phyloP scores from a whole-genome alignment of 2,329 filamentous ascomycete genomes.

The Aspergillus unguis region DNA sequence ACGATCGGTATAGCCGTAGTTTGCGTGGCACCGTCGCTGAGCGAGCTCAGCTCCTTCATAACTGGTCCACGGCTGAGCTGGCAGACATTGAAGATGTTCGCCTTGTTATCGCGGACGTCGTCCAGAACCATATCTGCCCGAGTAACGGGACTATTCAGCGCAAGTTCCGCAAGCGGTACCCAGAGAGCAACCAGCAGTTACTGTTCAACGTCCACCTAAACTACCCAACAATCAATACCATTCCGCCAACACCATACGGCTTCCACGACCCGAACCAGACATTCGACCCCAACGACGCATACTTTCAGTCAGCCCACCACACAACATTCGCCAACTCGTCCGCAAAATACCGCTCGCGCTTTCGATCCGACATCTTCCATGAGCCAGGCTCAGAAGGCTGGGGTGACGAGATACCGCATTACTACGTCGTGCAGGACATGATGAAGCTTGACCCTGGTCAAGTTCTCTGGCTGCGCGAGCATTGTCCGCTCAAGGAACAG shows the following conservation, averaged over 20 bases:
- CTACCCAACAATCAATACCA: conserved; percentile 35
- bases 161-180: conserved; percentile 57
- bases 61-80: conserved; percentile 55
- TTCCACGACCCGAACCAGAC: conserved; percentile 11
- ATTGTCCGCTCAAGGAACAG: conserved; percentile 55
- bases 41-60: conserved; percentile 56
- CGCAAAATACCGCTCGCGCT: conserved; percentile 45
- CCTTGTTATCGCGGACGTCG: conserved; percentile 52
- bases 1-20: conserved; percentile 51
- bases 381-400: conserved; percentile 59
- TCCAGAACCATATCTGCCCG: conserved; percentile 59
- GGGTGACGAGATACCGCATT: conserved; percentile 62
- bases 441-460: conserved; percentile 61
- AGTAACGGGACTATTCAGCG: conserved; percentile 59
- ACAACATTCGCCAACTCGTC: conserved; percentile 20
- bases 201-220: conserved; percentile 54
- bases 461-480: conserved; percentile 56
- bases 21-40: conserved; percentile 47
- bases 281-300: conserved; percentile 20
- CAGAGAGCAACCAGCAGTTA: conserved; percentile 48
- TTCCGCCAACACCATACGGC: neutral
- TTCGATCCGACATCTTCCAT: conserved; percentile 47
- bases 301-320: conserved; percentile 25
- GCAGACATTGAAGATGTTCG: conserved; percentile 60
- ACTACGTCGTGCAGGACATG: conserved; percentile 64